These are phyloP conservation scores for Daldinia sp. DNA, from an alignment of 2,329 filamentous ascomycete genomes.

Conservation along the genomic window DNA sequence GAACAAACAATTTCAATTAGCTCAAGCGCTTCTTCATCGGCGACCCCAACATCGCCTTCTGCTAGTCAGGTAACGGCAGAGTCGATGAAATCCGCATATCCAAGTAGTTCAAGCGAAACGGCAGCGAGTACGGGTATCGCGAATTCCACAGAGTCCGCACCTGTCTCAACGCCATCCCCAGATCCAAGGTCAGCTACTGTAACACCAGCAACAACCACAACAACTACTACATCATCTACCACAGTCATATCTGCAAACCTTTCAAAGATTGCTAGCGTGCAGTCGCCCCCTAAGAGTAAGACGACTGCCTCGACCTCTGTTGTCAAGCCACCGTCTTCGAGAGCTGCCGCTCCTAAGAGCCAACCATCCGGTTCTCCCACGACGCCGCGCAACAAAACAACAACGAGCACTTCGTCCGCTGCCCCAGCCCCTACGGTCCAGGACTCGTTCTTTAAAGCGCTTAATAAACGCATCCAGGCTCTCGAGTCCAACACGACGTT, in stretches of 20 bases:
- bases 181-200: slow-evolving; percentile 31
- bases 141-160: slow-evolving; percentile 34
- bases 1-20: slow-evolving; percentile 35
- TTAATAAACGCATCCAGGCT: slow-evolving; percentile 90
- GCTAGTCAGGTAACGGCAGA: slow-evolving; percentile 35
- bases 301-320: slow-evolving; percentile 47
- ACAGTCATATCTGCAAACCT: slow-evolving; percentile 36
- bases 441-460: slow-evolving; percentile 97
- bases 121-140: slow-evolving; percentile 23
- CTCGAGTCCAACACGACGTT: slow-evolving; percentile 93
- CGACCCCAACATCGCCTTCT: slow-evolving; percentile 35
- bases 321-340: slow-evolving; percentile 49
- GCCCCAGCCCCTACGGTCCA: slow-evolving; percentile 84
- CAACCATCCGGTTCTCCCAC: slow-evolving; percentile 46
- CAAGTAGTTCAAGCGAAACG: slow-evolving; percentile 29
- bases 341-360: slow-evolving; percentile 41
- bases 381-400: slow-evolving; percentile 54
- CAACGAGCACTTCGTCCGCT: slow-evolving; percentile 57
- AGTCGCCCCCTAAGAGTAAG: slow-evolving; percentile 42
- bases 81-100: slow-evolving; percentile 25
- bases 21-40: slow-evolving; percentile 33
- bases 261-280: slow-evolving; percentile 37
- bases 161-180: slow-evolving; percentile 28
- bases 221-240: slow-evolving; percentile 30
- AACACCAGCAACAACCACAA: slow-evolving; percentile 28